A percentile compares a stretch with the other conserved stretches of the same genome.
Evolutionary conservation across 371 early-diverging fungal species (phyloP).

Genomic region (Mucor plumbeus): DNA sequence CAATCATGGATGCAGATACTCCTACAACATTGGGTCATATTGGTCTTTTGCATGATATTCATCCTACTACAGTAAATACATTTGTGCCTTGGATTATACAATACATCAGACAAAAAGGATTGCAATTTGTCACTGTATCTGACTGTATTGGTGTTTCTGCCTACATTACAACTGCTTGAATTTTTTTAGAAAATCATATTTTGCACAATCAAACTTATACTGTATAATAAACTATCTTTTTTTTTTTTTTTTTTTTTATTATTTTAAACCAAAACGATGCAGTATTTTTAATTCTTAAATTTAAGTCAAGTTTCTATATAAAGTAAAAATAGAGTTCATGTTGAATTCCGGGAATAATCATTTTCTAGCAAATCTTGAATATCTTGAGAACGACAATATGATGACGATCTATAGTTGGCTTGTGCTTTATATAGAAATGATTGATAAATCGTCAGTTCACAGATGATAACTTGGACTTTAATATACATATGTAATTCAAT

Average conservation of each 20-base stretch:
- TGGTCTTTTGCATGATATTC: slow-evolving; percentile 39
- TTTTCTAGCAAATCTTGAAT: background rate
- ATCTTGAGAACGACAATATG: background rate
- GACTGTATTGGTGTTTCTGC: slow-evolving; percentile 32
- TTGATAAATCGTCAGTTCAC: no score
- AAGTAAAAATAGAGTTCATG: background rate
- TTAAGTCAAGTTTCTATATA: background rate
- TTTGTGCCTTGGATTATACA: slow-evolving; percentile 42
- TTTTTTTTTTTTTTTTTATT: background rate
- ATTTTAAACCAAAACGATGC: no score
- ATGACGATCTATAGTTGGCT: background rate
- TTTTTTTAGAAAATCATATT: background rate
- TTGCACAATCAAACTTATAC: background rate
- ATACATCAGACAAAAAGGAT: slow-evolving; percentile 36
- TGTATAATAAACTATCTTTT: background rate
- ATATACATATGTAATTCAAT: no score
- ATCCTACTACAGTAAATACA: slow-evolving; percentile 43
- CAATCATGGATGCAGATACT: slow-evolving; percentile 19
- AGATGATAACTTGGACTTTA: no score
- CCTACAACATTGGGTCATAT: slow-evolving; percentile 20
- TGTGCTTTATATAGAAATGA: background rate
- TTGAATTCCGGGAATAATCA: background rate
- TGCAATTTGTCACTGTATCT: slow-evolving; percentile 32
- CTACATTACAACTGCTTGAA: background rate
- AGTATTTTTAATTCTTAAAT: no score